Evolutionary conservation across 75 land plant genomes (phyloP), one percentile per base, ranked within the genome.

Genomic region (Selaginella tamariscina): DNA sequence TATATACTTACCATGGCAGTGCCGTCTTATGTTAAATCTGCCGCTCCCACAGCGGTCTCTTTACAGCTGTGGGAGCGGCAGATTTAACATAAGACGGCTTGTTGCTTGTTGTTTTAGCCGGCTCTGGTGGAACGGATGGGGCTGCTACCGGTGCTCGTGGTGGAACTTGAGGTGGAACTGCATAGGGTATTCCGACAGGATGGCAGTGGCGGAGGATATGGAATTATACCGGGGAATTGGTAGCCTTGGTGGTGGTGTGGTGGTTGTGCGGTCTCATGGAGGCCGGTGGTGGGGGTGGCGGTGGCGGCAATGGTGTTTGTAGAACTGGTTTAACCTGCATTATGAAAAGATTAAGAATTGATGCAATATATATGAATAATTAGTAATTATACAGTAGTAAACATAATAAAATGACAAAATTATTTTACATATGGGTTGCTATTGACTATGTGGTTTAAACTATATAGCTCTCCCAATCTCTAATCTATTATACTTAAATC

Each of bases 11-110:
- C 99, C 99, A 95, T 95, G 21, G 99, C 76, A 30, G 97, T 95
- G 20, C 90, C 81, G 66, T 91, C 99, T 8, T 96, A 97, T 9
- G 85, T 87, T 75, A 91, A 97, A 69, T 95, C 97, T 31, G 99
- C 99, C n/a, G n/a, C n/a, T n/a, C n/a, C n/a, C n/a, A n/a, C n/a
- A 95, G 85, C 24, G 99, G 97, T 65, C 99, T 75, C 71, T 91
- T 95, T 22, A 88, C 84, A 64, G 90, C 97, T 59, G 99, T 95
- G 0, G 99, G 70, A 55, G 87, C 99, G 24, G 99, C 99, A 56
- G 99, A 95, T 62, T 95, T 95, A 1, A 91, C 78, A 81, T 84
- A 95, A 8, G 92, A 91, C 69, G 99, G 92, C 72, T 90, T 91
- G 77, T 79, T 27, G 85, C 81, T 29, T 74, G 81, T 79, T 80